Percentiles rank a stretch among this genome's conserved stretches.
phyloP scores from a whole-genome alignment of 1,284 basidiomycete species.

The Wolfiporia cocos region DNA sequence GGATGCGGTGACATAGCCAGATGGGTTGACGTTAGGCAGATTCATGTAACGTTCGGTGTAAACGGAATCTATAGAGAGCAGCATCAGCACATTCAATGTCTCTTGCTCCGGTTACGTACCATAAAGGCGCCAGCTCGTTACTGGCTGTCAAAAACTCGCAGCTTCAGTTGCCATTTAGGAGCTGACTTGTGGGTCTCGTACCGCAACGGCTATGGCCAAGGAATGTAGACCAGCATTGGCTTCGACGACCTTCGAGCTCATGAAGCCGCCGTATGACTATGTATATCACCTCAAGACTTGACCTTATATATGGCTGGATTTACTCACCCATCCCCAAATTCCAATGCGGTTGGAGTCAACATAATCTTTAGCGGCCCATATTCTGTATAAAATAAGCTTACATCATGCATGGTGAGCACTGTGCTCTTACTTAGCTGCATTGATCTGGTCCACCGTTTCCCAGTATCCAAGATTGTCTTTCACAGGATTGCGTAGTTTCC shows the following conservation, averaged over 20 bases:
- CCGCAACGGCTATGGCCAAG: constrained; percentile 85
- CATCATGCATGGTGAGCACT: neutral
- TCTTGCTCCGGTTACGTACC: constrained; percentile 55
- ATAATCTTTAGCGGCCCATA: constrained; percentile 73
- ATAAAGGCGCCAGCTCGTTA: constrained; percentile 83
- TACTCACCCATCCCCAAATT: constrained; percentile 89
- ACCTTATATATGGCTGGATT: neutral
- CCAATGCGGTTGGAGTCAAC: constrained; percentile 83
- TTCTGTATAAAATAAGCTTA: constrained; percentile 30
- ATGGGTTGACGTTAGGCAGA: constrained; percentile 68
- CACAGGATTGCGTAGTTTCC: constrained; percentile 77
- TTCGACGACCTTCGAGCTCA: constrained; percentile 89
- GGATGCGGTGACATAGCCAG: constrained; percentile 81
- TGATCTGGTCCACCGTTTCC: constrained; percentile 86
- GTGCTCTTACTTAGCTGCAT: constrained; percentile 65
- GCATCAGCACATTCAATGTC: too few relatives aligned
- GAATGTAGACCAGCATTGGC: constrained; percentile 81
- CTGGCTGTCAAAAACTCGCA: constrained; percentile 42
- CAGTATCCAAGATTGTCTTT: constrained; percentile 81
- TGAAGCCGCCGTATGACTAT: constrained; percentile 91
- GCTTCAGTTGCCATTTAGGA: neutral
- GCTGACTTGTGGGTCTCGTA: constrained; percentile 23
- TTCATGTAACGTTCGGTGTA: constrained; percentile 99
- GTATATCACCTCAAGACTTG: neutral
- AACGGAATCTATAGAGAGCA: constrained; percentile 55